Percentiles rank a stretch among this genome's conserved stretches.
phyloP scores from a whole-genome alignment of 108 stramenopile genomes.

The Chaetoceros muelleri region DNA sequence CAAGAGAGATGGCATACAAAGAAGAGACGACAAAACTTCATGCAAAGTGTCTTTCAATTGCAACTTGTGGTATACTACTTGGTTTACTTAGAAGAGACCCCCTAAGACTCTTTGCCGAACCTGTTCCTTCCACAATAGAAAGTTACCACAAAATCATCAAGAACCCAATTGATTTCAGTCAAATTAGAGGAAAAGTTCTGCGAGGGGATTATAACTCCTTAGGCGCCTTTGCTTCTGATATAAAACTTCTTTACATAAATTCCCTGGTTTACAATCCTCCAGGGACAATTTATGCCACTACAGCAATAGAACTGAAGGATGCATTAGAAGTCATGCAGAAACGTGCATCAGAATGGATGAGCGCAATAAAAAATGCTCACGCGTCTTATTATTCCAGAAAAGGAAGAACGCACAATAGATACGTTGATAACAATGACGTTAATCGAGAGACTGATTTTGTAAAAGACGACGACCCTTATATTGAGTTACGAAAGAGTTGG shows the following conservation, averaged over 20 bases:
- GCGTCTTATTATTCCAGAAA: conserved; percentile 22
- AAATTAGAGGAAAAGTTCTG: conserved; percentile 48
- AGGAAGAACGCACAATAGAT: conserved; percentile 1
- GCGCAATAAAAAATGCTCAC: conserved; percentile 55
- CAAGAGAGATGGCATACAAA: conserved; percentile 16
- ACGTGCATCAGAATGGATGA: conserved; percentile 58
- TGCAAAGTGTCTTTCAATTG: conserved; percentile 40
- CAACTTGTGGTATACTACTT: conserved; percentile 54
- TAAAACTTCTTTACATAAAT: conserved; percentile 50
- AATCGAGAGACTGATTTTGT: conserved; percentile 9
- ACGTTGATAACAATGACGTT: conserved; percentile 14
- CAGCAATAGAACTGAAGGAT: conserved; percentile 56
- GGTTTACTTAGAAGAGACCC: conserved; percentile 70
- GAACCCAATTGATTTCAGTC: conserved; percentile 67
- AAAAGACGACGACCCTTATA: conserved; percentile 34
- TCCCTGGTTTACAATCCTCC: conserved; percentile 65
- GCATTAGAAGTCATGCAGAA: conserved; percentile 46
- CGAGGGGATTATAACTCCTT: conserved; percentile 42
- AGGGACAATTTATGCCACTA: conserved; percentile 63
- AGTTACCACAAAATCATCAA: conserved; percentile 52
- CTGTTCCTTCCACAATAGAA: conserved; percentile 42
- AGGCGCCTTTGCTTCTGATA: conserved; percentile 60
- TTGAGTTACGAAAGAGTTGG: conserved; percentile 50
- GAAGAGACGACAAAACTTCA: conserved; percentile 45
- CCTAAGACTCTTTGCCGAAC: conserved; percentile 62